A percentile compares a stretch with the other conserved stretches of the same genome.
phyloP scores from a whole-genome alignment of 2,329 filamentous ascomycete genomes.

The Bipolaris bicolor region DNA sequence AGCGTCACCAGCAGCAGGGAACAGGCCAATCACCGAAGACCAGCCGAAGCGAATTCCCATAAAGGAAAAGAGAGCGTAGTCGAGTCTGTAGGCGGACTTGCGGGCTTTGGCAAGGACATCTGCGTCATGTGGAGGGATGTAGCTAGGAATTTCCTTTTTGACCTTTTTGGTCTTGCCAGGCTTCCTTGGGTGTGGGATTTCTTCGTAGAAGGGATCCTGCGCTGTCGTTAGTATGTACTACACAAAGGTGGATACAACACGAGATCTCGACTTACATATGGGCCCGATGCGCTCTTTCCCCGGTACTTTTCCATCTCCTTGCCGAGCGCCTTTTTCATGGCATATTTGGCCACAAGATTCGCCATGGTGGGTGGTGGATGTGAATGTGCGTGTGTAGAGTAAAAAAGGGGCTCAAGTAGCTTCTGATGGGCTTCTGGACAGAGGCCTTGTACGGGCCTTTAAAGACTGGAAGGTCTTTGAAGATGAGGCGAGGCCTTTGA shows the following conservation, averaged over 20 bases:
- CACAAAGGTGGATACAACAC: not conserved
- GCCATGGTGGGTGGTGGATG: slow-evolving; percentile 49
- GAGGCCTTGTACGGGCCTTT: slow-evolving; percentile 4
- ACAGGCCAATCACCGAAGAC: slow-evolving; percentile 81
- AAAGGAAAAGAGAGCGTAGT: slow-evolving; percentile 82
- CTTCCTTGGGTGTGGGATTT: slow-evolving; percentile 74
- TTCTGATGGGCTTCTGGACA: slow-evolving; percentile 3
- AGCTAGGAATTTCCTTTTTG: slow-evolving; percentile 82
- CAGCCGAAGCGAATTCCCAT: slow-evolving; percentile 86
- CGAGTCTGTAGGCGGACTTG: slow-evolving; percentile 81
- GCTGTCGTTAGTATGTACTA: slow-evolving; percentile 11
- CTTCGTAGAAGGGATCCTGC: slow-evolving; percentile 90
- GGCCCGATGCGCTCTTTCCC: slow-evolving; percentile 49
- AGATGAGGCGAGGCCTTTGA: slow-evolving; percentile 14
- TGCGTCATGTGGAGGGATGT: slow-evolving; percentile 81
- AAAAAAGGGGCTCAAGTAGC: not conserved
- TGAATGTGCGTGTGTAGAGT: slow-evolving; percentile 7
- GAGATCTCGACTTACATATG: slow-evolving; percentile 47
- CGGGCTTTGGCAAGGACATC: slow-evolving; percentile 86
- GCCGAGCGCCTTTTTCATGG: slow-evolving; percentile 56
- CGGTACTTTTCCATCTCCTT: slow-evolving; percentile 57
- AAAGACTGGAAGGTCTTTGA: slow-evolving; percentile 23
- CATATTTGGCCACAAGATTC: slow-evolving; percentile 55
- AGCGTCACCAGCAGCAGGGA: slow-evolving; percentile 71
- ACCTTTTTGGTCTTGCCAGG: slow-evolving; percentile 80